Evolutionary conservation across 305 asterid species (phyloP), one percentile per base, ranked within the genome.

Genomic region (Fraxinus greggii): DNA sequence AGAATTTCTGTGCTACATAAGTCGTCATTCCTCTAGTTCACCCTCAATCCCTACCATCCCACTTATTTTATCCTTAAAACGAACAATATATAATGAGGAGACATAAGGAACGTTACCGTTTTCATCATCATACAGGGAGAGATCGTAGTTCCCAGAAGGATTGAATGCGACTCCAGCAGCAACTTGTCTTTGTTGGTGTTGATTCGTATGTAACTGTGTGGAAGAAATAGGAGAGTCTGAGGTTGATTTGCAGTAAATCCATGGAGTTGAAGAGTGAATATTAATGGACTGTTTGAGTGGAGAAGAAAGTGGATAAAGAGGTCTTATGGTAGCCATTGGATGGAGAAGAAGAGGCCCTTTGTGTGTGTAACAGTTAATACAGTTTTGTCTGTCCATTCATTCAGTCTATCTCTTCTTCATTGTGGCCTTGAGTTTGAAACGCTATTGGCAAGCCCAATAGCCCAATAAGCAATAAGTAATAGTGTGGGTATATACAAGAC

Each of bases 111-210:
- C 4, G 77, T 72, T 79, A 83, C 85, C 84, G 59, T 90, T 90
- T 83, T 91, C 91, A 5, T 89, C 95, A 3, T 94, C 97, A 79
- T 54, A 90, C 0, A 94, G 78, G 54, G 98, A 82, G 56, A 94
- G 91, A 88, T 94, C 95, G 80, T 78, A 88, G 78, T 87, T 89
- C 6, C 96, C 96, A 1, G 96, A 87, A 7, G 98, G 97, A 89
- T 94, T 90, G 84, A 89, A 92, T 10, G 96, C 88, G 19, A 94
- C 96, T 2, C 89, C 81, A 56, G 81, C 88, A 61, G 90, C 26
- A 81, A 86, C 81, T 26, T 81, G 86, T 78, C 89, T 82, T 23
- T 81, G 69, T 7, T 21, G 90, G 15, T 79, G 79, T 79, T 65
- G 85, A 42, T 12, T 77, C 3, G 35, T 65, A 15, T 32, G 82